Percentiles rank a stretch among this genome's conserved stretches.
Conservation (phyloP, 1,284 basidiomycete species). For the Trichosporon faecale region DNA sequence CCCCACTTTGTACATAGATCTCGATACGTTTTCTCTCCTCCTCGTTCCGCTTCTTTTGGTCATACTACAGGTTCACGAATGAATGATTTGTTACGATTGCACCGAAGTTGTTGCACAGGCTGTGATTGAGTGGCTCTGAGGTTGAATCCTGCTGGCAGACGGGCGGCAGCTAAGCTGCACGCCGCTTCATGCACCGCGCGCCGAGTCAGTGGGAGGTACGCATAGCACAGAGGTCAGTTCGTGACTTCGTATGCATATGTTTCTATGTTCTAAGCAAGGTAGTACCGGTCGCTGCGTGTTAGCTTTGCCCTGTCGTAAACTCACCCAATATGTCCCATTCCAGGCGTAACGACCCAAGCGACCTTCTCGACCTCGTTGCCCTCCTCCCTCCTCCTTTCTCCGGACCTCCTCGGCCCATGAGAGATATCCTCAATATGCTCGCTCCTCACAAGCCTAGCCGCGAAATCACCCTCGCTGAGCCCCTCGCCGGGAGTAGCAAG, state of each 20-base stretch:
- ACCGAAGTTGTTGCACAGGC: background rate
- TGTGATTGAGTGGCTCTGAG: background rate
- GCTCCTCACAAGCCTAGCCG: conserved; percentile 23
- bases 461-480: conserved; percentile 46
- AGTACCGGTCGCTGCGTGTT: conserved; percentile 27
- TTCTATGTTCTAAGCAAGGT: conserved; percentile 14
- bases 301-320: too few species aligned
- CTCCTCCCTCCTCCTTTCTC: conserved; percentile 16
- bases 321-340: conserved; percentile 51
- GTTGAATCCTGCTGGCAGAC: too few species aligned
- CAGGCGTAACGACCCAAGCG: conserved; percentile 50
- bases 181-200: too few species aligned
- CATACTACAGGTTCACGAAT: conserved; percentile 10
- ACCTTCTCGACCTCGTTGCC: conserved; percentile 33
- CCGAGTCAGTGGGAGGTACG: too few species aligned
- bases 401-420: conserved; percentile 36
- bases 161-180: too few species aligned
- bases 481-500: conserved; percentile 37
- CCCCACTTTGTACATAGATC: conserved; percentile 6
- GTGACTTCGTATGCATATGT: background rate
- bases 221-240: too few species aligned
- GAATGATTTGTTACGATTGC: conserved; percentile 5
- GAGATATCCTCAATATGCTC: conserved; percentile 14
- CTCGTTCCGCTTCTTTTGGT: conserved; percentile 1
- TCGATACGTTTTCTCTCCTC: background rate